phyloP scores from a whole-genome alignment of 176 grass and related monocot species.

The Phragmites australis region DNA sequence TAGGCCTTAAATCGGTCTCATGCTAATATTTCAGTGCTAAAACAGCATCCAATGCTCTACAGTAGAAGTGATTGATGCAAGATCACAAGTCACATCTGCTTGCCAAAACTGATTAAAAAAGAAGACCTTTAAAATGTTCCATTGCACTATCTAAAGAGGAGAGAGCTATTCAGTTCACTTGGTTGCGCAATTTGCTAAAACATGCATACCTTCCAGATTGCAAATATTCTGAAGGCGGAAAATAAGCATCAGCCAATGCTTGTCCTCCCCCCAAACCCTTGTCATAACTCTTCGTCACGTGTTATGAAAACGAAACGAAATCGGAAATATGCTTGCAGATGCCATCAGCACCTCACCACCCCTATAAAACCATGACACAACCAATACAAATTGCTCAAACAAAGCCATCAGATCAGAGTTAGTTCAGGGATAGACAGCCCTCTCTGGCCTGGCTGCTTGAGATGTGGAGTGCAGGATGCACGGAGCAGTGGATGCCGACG shows the following conservation, averaged over 20 bases:
- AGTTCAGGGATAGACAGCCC: neutral
- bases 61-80: constrained; percentile 25
- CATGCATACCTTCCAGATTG: constrained; percentile 35
- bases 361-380: constrained; percentile 53
- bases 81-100: constrained; percentile 13
- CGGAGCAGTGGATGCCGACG: constrained; percentile 51
- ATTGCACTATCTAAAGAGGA: constrained; percentile 28
- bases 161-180: constrained; percentile 34
- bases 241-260: neutral
- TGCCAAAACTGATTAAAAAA: constrained; percentile 35
- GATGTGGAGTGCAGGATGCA: constrained; percentile 46
- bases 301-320: constrained; percentile 30
- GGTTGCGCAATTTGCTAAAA: constrained; percentile 32
- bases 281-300: constrained; percentile 27
- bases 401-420: constrained; percentile 27
- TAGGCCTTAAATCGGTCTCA: constrained; percentile 7
- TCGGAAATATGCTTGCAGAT: constrained; percentile 20
- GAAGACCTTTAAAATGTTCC: constrained; percentile 37
- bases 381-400: constrained; percentile 29
- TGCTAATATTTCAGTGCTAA: constrained; percentile 12
- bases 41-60: constrained; percentile 52
- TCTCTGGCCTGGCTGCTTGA: neutral
- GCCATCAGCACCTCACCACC: constrained; percentile 17
- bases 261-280: neutral
- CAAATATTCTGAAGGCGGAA: constrained; percentile 35